Evolutionary conservation across 2,329 filamentous ascomycete genomes (phyloP).

Genomic region (Cadophora malorum): DNA sequence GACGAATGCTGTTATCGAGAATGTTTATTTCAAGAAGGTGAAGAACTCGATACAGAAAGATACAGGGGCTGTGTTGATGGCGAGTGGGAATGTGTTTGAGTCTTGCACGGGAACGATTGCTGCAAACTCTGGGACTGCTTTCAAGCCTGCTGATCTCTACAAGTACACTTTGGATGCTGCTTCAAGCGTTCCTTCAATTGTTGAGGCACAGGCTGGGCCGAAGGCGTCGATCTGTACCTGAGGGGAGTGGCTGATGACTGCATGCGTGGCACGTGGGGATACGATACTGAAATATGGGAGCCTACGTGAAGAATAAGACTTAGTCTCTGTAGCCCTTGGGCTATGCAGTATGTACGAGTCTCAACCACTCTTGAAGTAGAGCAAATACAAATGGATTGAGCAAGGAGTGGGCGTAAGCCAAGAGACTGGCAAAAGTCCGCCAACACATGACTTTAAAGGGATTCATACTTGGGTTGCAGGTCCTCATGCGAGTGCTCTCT

Average conservation of each 20-base stretch:
- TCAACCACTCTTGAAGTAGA: no score
- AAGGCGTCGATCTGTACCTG: background rate
- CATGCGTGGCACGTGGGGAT: background rate
- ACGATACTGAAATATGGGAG: background rate
- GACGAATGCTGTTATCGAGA: background rate
- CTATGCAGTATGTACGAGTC: no score
- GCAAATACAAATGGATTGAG: no score
- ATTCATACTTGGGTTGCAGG: no score
- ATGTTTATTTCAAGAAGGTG: conserved; percentile 5
- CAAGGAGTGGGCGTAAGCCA: no score
- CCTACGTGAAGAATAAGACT: background rate
- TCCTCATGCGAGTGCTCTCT: no score
- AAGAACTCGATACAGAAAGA: background rate
- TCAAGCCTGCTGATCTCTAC: background rate
- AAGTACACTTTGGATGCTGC: background rate
- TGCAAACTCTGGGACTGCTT: background rate
- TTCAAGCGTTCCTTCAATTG: background rate
- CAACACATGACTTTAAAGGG: no score
- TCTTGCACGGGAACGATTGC: background rate
- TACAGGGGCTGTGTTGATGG: background rate
- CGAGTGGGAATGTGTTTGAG: background rate
- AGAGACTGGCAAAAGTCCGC: no score
- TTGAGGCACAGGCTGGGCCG: background rate
- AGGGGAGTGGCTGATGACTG: background rate
- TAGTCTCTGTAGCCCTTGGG: background rate